A percentile compares a stretch with the other conserved stretches of the same genome.
Conservation (phyloP, 441 rosid species). For the Daphne laureola region DNA sequence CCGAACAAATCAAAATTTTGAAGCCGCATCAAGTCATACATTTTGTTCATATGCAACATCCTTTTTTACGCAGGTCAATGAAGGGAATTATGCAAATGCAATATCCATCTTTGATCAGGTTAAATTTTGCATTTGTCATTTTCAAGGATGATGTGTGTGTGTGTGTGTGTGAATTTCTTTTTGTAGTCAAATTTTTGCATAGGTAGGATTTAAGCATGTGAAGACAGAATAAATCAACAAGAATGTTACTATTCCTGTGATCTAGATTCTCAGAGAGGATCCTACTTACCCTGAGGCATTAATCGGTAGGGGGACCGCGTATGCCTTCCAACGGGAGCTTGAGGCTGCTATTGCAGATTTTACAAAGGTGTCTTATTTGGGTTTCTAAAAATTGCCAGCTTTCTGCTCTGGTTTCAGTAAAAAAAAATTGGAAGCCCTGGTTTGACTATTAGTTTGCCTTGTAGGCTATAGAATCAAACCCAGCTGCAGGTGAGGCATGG, state of each 20-base stretch:
- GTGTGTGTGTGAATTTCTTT: neutral
- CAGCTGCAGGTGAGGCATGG: slow-evolving; percentile 99
- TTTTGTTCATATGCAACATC: slow-evolving; percentile 15
- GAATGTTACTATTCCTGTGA: neutral
- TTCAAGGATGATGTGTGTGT: neutral
- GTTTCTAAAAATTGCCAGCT: slow-evolving; percentile 4
- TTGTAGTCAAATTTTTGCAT: slow-evolving; percentile 8
- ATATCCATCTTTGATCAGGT: slow-evolving; percentile 93
- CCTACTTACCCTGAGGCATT: slow-evolving; percentile 91
- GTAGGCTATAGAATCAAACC: slow-evolving; percentile 87
- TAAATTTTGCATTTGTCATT: slow-evolving; percentile 14
- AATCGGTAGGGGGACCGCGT: slow-evolving; percentile 97
- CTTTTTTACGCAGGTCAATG: slow-evolving; percentile 67
- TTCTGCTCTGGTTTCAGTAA: slow-evolving; percentile 15
- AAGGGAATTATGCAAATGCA: slow-evolving; percentile 84
- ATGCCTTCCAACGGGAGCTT: slow-evolving; percentile 90
- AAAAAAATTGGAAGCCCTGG: no score
- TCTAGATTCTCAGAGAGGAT: slow-evolving; percentile 82
- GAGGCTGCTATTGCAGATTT: slow-evolving; percentile 86
- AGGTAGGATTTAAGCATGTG: slow-evolving; percentile 10
- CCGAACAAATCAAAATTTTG: no score
- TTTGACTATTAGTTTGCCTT: slow-evolving; percentile 13
- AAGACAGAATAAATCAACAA: slow-evolving; percentile 4
- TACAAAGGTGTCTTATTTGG: slow-evolving; percentile 51
- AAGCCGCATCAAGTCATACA: slow-evolving; percentile 8